Evolutionary conservation across 2,329 filamentous ascomycete species (phyloP).

Genomic region (Pseudogymnoascus verrucosus): DNA sequence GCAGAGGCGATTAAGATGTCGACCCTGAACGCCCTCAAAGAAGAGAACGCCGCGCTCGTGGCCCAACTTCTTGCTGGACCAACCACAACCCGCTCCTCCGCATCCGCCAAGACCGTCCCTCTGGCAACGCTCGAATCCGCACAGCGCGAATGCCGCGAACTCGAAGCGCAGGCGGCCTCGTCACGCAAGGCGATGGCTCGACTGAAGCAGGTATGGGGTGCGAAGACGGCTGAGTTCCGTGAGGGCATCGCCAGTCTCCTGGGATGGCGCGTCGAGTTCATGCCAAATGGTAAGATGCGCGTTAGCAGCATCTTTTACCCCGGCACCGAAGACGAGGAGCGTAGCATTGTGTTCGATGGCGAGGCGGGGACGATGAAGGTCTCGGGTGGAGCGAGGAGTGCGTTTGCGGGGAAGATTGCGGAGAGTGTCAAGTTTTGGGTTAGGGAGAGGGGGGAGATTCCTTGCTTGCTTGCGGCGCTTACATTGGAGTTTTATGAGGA

Average conservation of each 20-base stretch:
- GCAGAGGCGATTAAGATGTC: constrained; percentile 75
- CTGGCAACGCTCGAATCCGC: constrained; percentile 66
- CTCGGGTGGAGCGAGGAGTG: constrained; percentile 76
- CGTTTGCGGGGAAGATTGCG: constrained; percentile 77
- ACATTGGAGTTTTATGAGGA: constrained; percentile 91
- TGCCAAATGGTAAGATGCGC: constrained; percentile 93
- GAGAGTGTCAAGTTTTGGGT: constrained; percentile 95
- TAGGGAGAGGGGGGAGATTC: constrained; percentile 84
- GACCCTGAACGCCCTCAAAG: constrained; percentile 67
- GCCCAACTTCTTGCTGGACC: constrained; percentile 53
- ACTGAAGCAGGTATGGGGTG: constrained; percentile 85
- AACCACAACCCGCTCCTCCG: constrained; percentile 28
- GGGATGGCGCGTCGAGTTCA: constrained; percentile 91
- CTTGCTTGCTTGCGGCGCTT: constrained; percentile 82
- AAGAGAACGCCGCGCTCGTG: constrained; percentile 78
- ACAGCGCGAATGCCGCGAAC: constrained; percentile 66
- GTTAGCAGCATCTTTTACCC: constrained; percentile 82
- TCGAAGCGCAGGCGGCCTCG: constrained; percentile 59
- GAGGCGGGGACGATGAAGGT: constrained; percentile 98
- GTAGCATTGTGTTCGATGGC: constrained; percentile 74
- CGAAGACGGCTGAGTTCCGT: constrained; percentile 89
- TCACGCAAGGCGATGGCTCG: constrained; percentile 77
- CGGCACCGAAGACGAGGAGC: constrained; percentile 53
- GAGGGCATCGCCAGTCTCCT: constrained; percentile 88
- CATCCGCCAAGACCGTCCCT: constrained; percentile 57